Percentiles rank a stretch among this genome's conserved stretches.
Conservation (phyloP, 768 basidiomycete genomes). For the Psilocybe cyanescens region DNA sequence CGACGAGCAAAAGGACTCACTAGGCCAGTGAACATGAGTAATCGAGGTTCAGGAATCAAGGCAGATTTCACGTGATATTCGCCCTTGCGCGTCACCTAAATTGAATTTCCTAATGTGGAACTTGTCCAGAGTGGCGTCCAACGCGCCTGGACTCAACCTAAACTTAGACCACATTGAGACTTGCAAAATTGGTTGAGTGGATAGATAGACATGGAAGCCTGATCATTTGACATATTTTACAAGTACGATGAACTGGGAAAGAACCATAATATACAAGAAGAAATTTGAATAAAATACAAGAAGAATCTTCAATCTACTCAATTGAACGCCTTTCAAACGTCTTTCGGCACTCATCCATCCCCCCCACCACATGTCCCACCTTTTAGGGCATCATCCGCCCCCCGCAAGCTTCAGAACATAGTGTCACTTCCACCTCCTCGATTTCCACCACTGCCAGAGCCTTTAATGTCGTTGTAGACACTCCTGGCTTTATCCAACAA, state of each 20-base stretch:
- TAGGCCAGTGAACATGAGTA: constrained; percentile 77
- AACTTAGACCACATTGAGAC: too few species aligned
- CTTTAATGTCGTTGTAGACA: constrained; percentile 16
- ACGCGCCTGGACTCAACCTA: neutral
- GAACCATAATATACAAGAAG: neutral
- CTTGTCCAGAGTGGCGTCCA: neutral
- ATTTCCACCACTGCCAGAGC: neutral
- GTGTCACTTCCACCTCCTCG: constrained; percentile 7
- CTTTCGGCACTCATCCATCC: neutral
- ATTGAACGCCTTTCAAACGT: neutral
- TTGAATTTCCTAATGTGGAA: constrained; percentile 1
- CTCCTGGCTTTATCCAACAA: constrained; percentile 16
- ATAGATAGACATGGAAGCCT: neutral
- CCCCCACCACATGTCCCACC: constrained; percentile 4
- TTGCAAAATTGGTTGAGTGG: too few species aligned
- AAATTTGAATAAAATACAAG: constrained; percentile 1
- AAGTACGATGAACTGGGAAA: neutral
- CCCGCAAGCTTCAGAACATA: constrained; percentile 11
- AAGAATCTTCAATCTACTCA: too few species aligned
- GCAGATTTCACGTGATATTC: constrained; percentile 4
- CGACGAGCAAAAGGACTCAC: constrained; percentile 42
- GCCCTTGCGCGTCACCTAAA: neutral
- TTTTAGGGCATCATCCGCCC: constrained; percentile 7
- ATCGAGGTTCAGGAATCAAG: constrained; percentile 11
- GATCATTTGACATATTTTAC: neutral